A percentile compares a stretch with the other conserved stretches of the same genome.
Conservation (phyloP, 257 asterid species). For the Rhazya stricta region DNA sequence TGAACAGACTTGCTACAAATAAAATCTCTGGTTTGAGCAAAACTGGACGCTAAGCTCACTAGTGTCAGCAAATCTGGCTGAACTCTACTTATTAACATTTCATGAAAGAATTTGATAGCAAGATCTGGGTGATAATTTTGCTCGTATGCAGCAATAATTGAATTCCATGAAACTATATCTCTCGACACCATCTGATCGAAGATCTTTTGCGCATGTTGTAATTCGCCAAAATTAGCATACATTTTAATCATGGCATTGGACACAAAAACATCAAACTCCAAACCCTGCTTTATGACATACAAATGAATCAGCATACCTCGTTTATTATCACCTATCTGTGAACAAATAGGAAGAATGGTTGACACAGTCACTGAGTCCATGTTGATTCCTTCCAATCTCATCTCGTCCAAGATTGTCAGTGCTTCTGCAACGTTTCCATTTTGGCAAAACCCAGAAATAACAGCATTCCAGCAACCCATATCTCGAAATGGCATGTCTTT, state of each 20-base stretch:
- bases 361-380: constrained; percentile 71
- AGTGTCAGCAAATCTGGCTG: constrained; percentile 64
- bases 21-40: constrained; percentile 54
- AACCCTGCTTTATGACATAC: constrained; percentile 55
- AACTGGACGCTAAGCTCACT: constrained; percentile 63
- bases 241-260: constrained; percentile 78
- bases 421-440: constrained; percentile 59
- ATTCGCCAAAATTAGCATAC: constrained; percentile 69
- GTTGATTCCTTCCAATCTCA: constrained; percentile 54
- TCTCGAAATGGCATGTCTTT: constrained; percentile 74
- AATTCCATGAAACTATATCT: constrained; percentile 74
- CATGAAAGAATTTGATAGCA: constrained; percentile 43
- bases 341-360: constrained; percentile 64
- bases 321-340: constrained; percentile 45
- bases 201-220: constrained; percentile 43
- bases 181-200: constrained; percentile 49
- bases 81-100: constrained; percentile 43
- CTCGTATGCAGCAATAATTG: constrained; percentile 75
- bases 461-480: constrained; percentile 87
- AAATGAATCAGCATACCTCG: constrained; percentile 56
- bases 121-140: constrained; percentile 51
- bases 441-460: constrained; percentile 79
- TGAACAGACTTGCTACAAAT: constrained; percentile 51
- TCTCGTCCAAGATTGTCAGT: constrained; percentile 43
- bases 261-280: constrained; percentile 57